Evolutionary conservation across 108 stramenopile genomes (phyloP).

Genomic region (Craspedostauros australis): DNA sequence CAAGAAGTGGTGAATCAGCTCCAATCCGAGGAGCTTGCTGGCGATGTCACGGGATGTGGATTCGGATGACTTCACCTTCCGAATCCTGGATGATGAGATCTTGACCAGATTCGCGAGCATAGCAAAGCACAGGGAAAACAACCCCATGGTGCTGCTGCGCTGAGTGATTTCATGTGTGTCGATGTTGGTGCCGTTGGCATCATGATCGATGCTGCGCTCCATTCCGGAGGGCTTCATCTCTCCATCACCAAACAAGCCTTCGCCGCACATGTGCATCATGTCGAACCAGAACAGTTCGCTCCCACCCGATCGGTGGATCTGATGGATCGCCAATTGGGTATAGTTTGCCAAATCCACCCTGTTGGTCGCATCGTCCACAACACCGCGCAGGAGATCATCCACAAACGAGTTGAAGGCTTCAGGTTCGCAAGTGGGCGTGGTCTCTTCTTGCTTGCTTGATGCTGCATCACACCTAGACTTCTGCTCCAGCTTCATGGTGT

Average conservation of each 20-base stretch:
- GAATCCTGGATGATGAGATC: constrained; percentile 57
- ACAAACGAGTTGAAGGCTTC: constrained; percentile 4
- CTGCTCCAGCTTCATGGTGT: no score
- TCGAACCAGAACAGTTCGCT: constrained; percentile 88
- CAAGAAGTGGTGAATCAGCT: constrained; percentile 64
- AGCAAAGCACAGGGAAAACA: constrained; percentile 59
- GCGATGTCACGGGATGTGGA: constrained; percentile 69
- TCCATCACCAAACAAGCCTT: constrained; percentile 61
- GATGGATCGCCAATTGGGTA: constrained; percentile 77
- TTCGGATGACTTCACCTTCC: constrained; percentile 31
- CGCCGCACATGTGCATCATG: constrained; percentile 75
- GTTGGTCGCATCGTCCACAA: constrained; percentile 52
- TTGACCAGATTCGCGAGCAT: constrained; percentile 71
- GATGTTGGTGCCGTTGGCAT: no score
- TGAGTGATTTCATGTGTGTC: no score
- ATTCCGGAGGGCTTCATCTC: constrained; percentile 18
- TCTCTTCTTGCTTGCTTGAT: constrained; percentile 5
- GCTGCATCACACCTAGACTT: constrained; percentile 10
- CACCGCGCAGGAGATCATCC: constrained; percentile 15
- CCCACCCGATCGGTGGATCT: constrained; percentile 78
- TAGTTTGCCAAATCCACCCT: constrained; percentile 63
- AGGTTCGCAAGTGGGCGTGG: not conserved
- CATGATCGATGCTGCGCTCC: constrained; percentile 22
- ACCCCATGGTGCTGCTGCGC: no score
- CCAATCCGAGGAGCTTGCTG: constrained; percentile 74